phyloP scores from a whole-genome alignment of 371 early-diverging fungal genomes.

The Apophysomyces ossiformis region DNA sequence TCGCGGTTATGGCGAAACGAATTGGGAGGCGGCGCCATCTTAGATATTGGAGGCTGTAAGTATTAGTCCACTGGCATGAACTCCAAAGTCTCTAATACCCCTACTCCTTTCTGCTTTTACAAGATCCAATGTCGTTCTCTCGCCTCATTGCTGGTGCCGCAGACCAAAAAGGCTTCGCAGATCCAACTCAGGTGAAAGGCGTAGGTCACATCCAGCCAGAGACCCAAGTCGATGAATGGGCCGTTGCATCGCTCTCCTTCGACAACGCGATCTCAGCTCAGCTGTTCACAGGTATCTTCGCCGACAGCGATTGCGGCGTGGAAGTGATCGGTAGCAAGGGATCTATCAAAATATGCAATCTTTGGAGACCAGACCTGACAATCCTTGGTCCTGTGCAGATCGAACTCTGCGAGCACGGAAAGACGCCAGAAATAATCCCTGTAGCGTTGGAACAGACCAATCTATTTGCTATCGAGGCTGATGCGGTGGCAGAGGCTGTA shows the following conservation, averaged over 20 bases:
- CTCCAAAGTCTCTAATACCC: neutral
- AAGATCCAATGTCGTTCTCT: slow-evolving; percentile 53
- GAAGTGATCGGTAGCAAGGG: slow-evolving; percentile 47
- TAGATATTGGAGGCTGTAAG: slow-evolving; percentile 59
- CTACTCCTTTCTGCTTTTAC: neutral
- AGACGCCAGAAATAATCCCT: slow-evolving; percentile 27
- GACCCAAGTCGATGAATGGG: slow-evolving; percentile 53
- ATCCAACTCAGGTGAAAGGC: slow-evolving; percentile 42
- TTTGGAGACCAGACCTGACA: slow-evolving; percentile 54
- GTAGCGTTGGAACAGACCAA: slow-evolving; percentile 35
- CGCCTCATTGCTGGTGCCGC: slow-evolving; percentile 48
- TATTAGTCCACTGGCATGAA: neutral
- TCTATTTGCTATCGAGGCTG: slow-evolving; percentile 47
- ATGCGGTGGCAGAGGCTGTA: slow-evolving; percentile 47
- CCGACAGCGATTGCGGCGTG: slow-evolving; percentile 40
- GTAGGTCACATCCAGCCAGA: slow-evolving; percentile 44
- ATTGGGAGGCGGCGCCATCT: slow-evolving; percentile 50
- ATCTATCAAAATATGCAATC: slow-evolving; percentile 32
- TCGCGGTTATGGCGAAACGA: slow-evolving; percentile 53
- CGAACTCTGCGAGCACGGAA: slow-evolving; percentile 31
- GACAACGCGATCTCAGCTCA: slow-evolving; percentile 39
- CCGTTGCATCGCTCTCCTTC: slow-evolving; percentile 44
- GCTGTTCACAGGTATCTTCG: slow-evolving; percentile 47
- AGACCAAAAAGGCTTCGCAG: slow-evolving; percentile 15
- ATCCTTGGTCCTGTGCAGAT: slow-evolving; percentile 40